A percentile compares a stretch with the other conserved stretches of the same genome.
Conservation (phyloP, 2,329 filamentous ascomycete species). For the Cladophialophora exuberans region DNA sequence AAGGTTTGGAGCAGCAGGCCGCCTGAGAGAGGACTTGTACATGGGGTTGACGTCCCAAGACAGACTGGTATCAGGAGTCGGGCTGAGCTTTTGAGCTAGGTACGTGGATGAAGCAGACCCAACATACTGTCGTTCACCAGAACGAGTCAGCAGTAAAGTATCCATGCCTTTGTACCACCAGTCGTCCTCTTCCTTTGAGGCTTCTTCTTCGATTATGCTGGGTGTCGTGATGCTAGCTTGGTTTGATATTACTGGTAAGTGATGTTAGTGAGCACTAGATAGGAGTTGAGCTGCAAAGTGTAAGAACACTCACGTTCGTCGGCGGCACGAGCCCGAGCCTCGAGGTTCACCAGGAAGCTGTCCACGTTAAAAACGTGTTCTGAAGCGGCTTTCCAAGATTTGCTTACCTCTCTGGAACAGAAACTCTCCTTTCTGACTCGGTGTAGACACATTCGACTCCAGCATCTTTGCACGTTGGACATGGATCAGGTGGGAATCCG, state of each 20-base stretch:
- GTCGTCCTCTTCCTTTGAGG: slow-evolving; percentile 39
- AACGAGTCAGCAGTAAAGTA: slow-evolving; percentile 40
- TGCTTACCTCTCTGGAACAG: slow-evolving; percentile 41
- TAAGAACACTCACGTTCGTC: slow-evolving; percentile 27
- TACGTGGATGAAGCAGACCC: slow-evolving; percentile 42
- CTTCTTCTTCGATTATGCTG: slow-evolving; percentile 31
- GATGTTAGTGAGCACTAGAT: slow-evolving; percentile 4
- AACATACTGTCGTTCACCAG: slow-evolving; percentile 43
- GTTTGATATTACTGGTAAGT: slow-evolving; percentile 9
- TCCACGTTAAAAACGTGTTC: slow-evolving; percentile 6
- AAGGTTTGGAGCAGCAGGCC: slow-evolving; percentile 33
- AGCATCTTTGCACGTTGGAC: slow-evolving; percentile 40
- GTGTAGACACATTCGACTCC: slow-evolving; percentile 41
- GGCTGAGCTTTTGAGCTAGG: slow-evolving; percentile 41
- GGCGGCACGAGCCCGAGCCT: slow-evolving; percentile 36
- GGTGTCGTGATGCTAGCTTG: slow-evolving; percentile 20
- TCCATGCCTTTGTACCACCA: slow-evolving; percentile 46
- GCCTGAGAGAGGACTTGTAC: slow-evolving; percentile 40
- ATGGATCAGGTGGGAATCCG: slow-evolving; percentile 41
- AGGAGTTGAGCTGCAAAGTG: too few relatives aligned
- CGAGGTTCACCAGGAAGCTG: slow-evolving; percentile 41
- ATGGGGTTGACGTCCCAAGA: slow-evolving; percentile 41
- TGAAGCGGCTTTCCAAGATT: background rate
- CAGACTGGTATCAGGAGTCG: slow-evolving; percentile 37
- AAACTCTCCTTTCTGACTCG: slow-evolving; percentile 42